Conservation (phyloP, 805 yeast species). For the Ogataea thermomethanolica region DNA sequence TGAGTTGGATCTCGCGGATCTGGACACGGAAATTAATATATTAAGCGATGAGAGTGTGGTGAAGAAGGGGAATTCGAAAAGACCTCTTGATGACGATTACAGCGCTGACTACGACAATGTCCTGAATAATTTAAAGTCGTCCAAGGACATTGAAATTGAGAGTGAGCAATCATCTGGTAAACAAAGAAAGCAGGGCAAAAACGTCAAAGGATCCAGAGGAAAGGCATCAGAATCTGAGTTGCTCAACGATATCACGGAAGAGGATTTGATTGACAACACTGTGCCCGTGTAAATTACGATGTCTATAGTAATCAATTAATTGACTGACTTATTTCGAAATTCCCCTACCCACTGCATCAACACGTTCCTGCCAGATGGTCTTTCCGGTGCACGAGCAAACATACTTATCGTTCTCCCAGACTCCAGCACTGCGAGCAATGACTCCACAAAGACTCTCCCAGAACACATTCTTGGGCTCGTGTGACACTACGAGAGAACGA, state of each 20-base stretch:
- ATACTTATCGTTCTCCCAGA: conserved; percentile 91
- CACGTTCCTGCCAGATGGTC: conserved; percentile 92
- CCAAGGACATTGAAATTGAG: neutral
- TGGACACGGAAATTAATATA: conserved; percentile 16
- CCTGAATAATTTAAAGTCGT: conserved; percentile 4
- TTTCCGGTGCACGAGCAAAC: conserved; percentile 95
- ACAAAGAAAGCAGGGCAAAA: too few species aligned
- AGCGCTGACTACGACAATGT: conserved; percentile 15
- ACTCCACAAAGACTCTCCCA: conserved; percentile 68
- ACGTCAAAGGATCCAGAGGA: too few species aligned
- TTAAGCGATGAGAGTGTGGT: conserved; percentile 14
- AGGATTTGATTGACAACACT: conserved; percentile 16
- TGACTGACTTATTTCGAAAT: conserved; percentile 26
- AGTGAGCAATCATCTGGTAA: too few species aligned
- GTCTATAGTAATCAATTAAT: conserved; percentile 2
- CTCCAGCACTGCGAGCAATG: conserved; percentile 94
- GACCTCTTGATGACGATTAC: conserved; percentile 21
- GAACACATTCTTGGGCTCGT: conserved; percentile 36
- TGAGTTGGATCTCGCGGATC: conserved; percentile 17
- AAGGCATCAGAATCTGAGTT: neutral
- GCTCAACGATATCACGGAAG: conserved; percentile 13
- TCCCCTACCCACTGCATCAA: conserved; percentile 67
- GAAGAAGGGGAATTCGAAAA: conserved; percentile 17
- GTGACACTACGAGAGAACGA: conserved; percentile 53
- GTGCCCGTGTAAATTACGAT: conserved; percentile 6